Conservation (phyloP, 129 eudicot genomes). For the Flaveria brownii region DNA sequence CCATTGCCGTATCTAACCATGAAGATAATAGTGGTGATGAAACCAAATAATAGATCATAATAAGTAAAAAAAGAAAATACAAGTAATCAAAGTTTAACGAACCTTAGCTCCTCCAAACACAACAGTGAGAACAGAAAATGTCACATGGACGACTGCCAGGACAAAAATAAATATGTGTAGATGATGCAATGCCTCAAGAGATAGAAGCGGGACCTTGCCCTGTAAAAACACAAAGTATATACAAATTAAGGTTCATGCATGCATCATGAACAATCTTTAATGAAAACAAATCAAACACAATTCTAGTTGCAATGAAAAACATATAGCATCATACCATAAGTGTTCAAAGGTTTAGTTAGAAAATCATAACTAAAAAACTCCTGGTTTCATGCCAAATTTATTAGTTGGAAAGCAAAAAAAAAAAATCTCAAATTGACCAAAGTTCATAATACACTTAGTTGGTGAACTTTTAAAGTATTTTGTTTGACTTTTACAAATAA, state of each 20-base stretch:
- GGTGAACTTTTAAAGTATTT: not conserved
- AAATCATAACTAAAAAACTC: not conserved
- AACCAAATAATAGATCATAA: not conserved
- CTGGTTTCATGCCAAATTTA: not conserved
- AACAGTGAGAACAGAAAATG: slow-evolving; percentile 59
- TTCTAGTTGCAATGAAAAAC: not conserved
- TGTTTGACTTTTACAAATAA: not conserved
- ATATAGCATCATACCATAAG: not conserved
- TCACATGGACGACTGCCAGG: slow-evolving; percentile 70
- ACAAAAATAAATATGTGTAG: slow-evolving; percentile 79
- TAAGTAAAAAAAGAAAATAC: not conserved
- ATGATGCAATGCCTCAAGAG: slow-evolving; percentile 69
- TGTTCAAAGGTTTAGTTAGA: not conserved
- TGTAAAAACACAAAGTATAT: slow-evolving; percentile 25
- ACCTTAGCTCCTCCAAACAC: slow-evolving; percentile 66
- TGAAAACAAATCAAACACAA: not conserved
- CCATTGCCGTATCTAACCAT: slow-evolving; percentile 66
- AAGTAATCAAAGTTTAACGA: not conserved
- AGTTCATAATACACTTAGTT: not conserved
- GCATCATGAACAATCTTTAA: not conserved
- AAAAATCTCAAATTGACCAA: not conserved
- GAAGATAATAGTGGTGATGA: not conserved
- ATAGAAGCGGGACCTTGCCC: slow-evolving; percentile 63
- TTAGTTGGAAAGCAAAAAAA: not conserved
- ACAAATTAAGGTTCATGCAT: not conserved